A percentile compares a stretch with the other conserved stretches of the same genome.
These are phyloP conservation scores for Mixia osmundae DNA, from an alignment of 1,284 basidiomycete genomes.

Conservation along the genomic window DNA sequence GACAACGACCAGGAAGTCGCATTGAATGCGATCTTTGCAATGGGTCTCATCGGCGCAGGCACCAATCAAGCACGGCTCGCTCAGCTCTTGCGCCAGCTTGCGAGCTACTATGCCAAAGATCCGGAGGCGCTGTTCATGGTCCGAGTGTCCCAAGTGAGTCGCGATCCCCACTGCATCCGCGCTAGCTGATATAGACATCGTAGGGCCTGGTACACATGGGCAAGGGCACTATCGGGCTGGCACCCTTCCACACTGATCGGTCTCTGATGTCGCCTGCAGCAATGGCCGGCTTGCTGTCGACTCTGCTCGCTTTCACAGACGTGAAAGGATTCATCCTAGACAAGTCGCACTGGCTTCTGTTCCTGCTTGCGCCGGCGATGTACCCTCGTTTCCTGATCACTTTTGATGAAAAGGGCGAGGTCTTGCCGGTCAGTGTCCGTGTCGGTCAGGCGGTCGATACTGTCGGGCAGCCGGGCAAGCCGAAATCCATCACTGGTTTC, in stretches of 20 bases:
- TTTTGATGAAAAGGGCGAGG: slow-evolving; percentile 69
- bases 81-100: slow-evolving; percentile 90
- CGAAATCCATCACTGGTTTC: slow-evolving; percentile 77
- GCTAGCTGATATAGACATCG: slow-evolving; percentile 12
- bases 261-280: slow-evolving; percentile 71
- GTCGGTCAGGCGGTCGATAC: slow-evolving; percentile 80
- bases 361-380: slow-evolving; percentile 85
- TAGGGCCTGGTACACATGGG: slow-evolving; percentile 97
- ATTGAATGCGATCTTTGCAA: slow-evolving; percentile 90
- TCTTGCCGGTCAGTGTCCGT: slow-evolving; percentile 67
- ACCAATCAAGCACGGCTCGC: slow-evolving; percentile 94
- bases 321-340: slow-evolving; percentile 77
- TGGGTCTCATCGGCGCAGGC: slow-evolving; percentile 94
- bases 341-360: slow-evolving; percentile 96
- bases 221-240: slow-evolving; percentile 94
- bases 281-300: slow-evolving; percentile 72
- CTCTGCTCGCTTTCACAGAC: slow-evolving; percentile 77
- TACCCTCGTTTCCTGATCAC: slow-evolving; percentile 96
- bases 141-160: slow-evolving; percentile 78
- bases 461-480: slow-evolving; percentile 75
- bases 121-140: slow-evolving; percentile 93
- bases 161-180: slow-evolving; percentile 1
- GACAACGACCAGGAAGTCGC: slow-evolving; percentile 93
- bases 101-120: slow-evolving; percentile 94
- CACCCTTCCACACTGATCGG: slow-evolving; percentile 89